A percentile compares a stretch with the other conserved stretches of the same genome.
These are phyloP conservation scores for Coemansia sp. DNA, from an alignment of 192 early-diverging fungal species.

Conservation along the genomic window DNA sequence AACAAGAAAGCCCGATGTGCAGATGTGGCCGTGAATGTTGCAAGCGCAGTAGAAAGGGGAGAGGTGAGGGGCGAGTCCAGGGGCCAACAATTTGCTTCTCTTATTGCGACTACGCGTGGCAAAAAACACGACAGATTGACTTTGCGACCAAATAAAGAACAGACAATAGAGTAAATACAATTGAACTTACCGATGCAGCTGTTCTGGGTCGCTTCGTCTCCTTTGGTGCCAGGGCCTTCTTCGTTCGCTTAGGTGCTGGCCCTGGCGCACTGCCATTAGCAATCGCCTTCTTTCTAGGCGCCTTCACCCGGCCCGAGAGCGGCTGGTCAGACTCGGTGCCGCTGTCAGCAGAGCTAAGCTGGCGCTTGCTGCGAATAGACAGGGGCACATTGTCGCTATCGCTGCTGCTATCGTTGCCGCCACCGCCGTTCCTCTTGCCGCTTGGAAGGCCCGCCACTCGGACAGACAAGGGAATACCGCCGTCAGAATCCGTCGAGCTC, in stretches of 20 bases:
- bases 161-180: background rate
- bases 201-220: conserved; percentile 3
- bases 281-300: conserved; percentile 4
- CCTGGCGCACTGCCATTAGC: conserved; percentile 3
- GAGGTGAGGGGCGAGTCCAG: background rate
- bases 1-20: background rate
- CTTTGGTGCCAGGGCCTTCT: conserved; percentile 5
- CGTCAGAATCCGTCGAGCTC: conserved; percentile 51
- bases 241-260: background rate
- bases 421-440: background rate
- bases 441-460: conserved; percentile 7
- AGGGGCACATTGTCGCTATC: conserved; percentile 42
- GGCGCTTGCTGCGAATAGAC: conserved; percentile 16
- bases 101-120: background rate
- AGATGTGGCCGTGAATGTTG: background rate
- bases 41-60: background rate
- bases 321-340: conserved; percentile 50
- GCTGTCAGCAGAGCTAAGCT: conserved; percentile 10
- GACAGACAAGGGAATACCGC: conserved; percentile 36
- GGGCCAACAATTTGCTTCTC: background rate
- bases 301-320: conserved; percentile 36
- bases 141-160: background rate
- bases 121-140: background rate
- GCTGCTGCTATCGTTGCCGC: conserved; percentile 6
- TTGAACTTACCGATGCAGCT: conserved; percentile 10